These are phyloP conservation scores for Liriodendron chinense DNA, from an alignment of 164 flowering plant species.

Conservation along the genomic window DNA sequence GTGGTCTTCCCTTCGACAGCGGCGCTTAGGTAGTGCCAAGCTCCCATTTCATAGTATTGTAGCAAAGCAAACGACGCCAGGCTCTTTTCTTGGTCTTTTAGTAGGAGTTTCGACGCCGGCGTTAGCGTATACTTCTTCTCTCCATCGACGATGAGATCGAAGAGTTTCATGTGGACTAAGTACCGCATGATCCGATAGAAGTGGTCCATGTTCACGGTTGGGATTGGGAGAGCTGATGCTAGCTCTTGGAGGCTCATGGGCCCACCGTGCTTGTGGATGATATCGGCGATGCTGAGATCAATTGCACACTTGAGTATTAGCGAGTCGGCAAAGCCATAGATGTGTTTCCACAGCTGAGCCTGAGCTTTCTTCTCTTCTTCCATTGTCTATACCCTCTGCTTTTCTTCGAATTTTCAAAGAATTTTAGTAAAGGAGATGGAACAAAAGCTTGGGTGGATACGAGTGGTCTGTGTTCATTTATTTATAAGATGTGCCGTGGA, in stretches of 20 bases:
- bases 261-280: slow-evolving; percentile 30
- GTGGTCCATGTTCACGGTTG: slow-evolving; percentile 24
- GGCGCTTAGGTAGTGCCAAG: slow-evolving; percentile 4
- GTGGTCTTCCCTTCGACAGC: slow-evolving; percentile 10
- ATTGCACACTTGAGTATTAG: slow-evolving; percentile 45
- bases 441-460: too few relatives aligned
- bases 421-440: too few relatives aligned
- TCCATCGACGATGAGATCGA: slow-evolving; percentile 13
- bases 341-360: slow-evolving; percentile 18
- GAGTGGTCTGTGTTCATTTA: too few relatives aligned
- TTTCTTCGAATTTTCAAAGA: too few relatives aligned
- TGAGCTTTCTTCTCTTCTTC: slow-evolving; percentile 4
- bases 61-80: slow-evolving; percentile 6
- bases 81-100: slow-evolving; percentile 4
- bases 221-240: slow-evolving; percentile 10
- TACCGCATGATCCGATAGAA: slow-evolving; percentile 47
- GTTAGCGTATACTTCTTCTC: slow-evolving; percentile 3
- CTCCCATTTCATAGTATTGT: slow-evolving; percentile 9
- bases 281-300: slow-evolving; percentile 46
- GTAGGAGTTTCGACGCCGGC: slow-evolving; percentile 5
- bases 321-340: slow-evolving; percentile 39
- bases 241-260: slow-evolving; percentile 39
- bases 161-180: slow-evolving; percentile 34
- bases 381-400: neutral
- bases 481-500: too few relatives aligned